Percentiles rank a stretch among this genome's conserved stretches.
phyloP scores from a whole-genome alignment of 78 protist species.

The Mastigamoeba balamuthi region DNA sequence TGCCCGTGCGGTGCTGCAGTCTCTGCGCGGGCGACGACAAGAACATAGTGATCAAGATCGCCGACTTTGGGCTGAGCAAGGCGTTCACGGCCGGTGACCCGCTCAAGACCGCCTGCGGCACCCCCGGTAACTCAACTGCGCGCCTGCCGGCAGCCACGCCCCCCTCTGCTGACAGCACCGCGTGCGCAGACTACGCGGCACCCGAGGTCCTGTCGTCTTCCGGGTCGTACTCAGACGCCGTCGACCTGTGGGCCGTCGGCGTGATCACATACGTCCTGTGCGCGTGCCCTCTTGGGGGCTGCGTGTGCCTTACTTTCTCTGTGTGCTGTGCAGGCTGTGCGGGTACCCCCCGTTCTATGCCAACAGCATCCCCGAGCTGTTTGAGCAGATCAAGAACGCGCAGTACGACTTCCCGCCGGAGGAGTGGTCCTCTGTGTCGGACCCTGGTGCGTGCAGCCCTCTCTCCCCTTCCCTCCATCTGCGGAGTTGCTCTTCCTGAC shows the following conservation, averaged over 20 bases:
- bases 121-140: constrained; percentile 41
- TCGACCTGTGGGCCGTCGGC: constrained; percentile 63
- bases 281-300: neutral
- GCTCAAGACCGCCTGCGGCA: constrained; percentile 55
- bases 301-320: neutral
- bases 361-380: constrained; percentile 25
- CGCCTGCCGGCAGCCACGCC: neutral
- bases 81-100: constrained; percentile 47
- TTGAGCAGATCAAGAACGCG: constrained; percentile 45
- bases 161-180: neutral
- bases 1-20: too few relatives aligned
- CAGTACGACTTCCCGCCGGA: constrained; percentile 61
- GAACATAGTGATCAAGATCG: constrained; percentile 43
- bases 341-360: constrained; percentile 71
- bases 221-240: constrained; percentile 43
- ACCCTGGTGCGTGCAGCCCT: too few relatives aligned
- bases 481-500: neutral
- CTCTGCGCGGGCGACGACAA: constrained; percentile 48
- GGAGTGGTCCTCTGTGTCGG: constrained; percentile 54
- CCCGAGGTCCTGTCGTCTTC: constrained; percentile 50
- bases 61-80: constrained; percentile 60
- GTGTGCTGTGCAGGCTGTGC: constrained; percentile 18
- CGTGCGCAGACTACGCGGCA: constrained; percentile 18
- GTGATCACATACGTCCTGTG: constrained; percentile 56
- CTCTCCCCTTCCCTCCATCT: too few relatives aligned